These are phyloP conservation scores for Letharia columbiana DNA, from an alignment of 495 filamentous ascomycete genomes.

Conservation along the genomic window DNA sequence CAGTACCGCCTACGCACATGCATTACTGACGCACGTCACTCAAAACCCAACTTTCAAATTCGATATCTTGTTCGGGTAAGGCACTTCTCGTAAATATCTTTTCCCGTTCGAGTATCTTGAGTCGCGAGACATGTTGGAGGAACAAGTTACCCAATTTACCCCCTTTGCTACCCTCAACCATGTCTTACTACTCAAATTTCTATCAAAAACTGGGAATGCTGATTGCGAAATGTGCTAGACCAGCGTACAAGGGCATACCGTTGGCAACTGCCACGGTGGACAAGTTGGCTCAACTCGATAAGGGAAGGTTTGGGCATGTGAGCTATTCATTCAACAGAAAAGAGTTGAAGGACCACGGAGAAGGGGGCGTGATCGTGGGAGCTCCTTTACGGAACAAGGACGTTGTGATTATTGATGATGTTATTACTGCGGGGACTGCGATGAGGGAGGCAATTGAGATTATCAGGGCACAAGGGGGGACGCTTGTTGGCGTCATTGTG, in stretches of 20 bases:
- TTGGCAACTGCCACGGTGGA: constrained; percentile 65
- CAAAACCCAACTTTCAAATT: constrained; percentile 34
- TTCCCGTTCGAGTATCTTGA: no score
- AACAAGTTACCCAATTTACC: no score
- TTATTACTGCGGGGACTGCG: constrained; percentile 89
- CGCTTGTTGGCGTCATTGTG: constrained; percentile 74
- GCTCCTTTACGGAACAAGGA: constrained; percentile 72
- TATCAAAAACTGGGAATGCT: no score
- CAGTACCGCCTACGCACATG: constrained; percentile 68
- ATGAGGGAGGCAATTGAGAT: constrained; percentile 84
- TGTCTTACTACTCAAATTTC: no score
- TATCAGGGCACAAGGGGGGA: constrained; percentile 71
- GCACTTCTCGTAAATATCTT: no score
- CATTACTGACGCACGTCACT: constrained; percentile 42
- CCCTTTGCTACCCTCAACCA: no score
- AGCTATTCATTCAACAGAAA: constrained; percentile 92
- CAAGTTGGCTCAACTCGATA: constrained; percentile 58
- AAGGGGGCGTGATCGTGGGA: constrained; percentile 86
- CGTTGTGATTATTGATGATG: constrained; percentile 88
- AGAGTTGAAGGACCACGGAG: constrained; percentile 88
- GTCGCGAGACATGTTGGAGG: no score
- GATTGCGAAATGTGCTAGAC: constrained; percentile 25
- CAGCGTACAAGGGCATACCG: constrained; percentile 94
- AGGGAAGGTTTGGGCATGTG: constrained; percentile 42
- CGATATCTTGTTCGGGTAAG: constrained; percentile 43